Evolutionary conservation across 1,284 basidiomycete species (phyloP).

Genomic region (Prillingera fragicola): DNA sequence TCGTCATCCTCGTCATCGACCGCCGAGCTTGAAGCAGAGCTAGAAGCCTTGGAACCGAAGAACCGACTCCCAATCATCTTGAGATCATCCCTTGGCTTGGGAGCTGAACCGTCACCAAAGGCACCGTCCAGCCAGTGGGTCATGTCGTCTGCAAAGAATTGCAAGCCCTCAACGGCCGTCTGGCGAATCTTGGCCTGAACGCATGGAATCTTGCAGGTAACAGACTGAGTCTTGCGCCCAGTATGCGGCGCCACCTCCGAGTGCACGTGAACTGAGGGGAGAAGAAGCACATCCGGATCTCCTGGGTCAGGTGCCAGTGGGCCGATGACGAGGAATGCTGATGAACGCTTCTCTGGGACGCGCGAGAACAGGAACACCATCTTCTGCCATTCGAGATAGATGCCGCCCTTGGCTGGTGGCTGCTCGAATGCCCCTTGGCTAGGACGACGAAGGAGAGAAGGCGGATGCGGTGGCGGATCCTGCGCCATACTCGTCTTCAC

Average conservation of each 20-base stretch:
- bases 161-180: conserved; percentile 62
- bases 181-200: conserved; percentile 57
- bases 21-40: conserved; percentile 42
- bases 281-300: conserved; percentile 29
- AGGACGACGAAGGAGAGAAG: background rate
- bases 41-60: conserved; percentile 59
- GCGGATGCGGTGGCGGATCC: conserved; percentile 2
- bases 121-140: conserved; percentile 58
- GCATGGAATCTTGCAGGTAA: conserved; percentile 57
- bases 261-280: conserved; percentile 49
- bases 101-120: conserved; percentile 39
- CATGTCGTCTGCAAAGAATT: conserved; percentile 79
- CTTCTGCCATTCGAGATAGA: conserved; percentile 34
- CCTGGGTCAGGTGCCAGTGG: conserved; percentile 35
- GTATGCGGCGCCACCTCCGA: conserved; percentile 7
- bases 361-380: conserved; percentile 43
- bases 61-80: conserved; percentile 78
- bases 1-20: conserved; percentile 35
- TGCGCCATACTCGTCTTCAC: conserved; percentile 16
- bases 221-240: conserved; percentile 22
- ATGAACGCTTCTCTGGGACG: conserved; percentile 34
- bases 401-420: conserved; percentile 2
- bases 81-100: conserved; percentile 54
- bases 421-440: conserved; percentile 1
- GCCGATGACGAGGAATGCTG: conserved; percentile 39